A percentile compares a stretch with the other conserved stretches of the same genome.
Conservation (phyloP, 805 yeast genomes). For the Priceomyces fermenticarens region DNA sequence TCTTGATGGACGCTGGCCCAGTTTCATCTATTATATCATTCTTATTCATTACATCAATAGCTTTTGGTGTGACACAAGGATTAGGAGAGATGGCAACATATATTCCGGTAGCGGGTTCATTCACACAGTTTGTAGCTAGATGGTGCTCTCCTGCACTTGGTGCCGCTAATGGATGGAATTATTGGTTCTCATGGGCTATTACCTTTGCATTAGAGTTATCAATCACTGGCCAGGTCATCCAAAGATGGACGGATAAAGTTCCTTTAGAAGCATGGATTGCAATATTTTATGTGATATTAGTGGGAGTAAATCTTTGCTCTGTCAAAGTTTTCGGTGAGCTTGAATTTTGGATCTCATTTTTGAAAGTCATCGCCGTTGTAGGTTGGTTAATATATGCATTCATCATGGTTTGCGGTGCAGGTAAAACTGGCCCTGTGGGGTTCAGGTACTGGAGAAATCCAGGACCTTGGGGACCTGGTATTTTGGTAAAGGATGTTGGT, state of each 20-base stretch:
- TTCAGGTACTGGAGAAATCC: conserved; percentile 81
- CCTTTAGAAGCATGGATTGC: conserved; percentile 73
- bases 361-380: conserved; percentile 64
- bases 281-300: conserved; percentile 58
- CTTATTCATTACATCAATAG: conserved; percentile 62
- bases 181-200: conserved; percentile 77
- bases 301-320: conserved; percentile 58
- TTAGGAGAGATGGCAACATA: conserved; percentile 81
- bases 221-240: conserved; percentile 62
- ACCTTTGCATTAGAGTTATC: conserved; percentile 74
- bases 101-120: conserved; percentile 67
- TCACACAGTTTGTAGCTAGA: conserved; percentile 66
- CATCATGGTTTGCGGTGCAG: conserved; percentile 75
- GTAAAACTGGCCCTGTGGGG: conserved; percentile 66
- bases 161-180: conserved; percentile 68
- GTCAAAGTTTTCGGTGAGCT: conserved; percentile 71
- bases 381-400: conserved; percentile 70
- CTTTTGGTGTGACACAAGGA: conserved; percentile 64
- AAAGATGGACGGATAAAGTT: conserved; percentile 66
- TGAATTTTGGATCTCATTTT: conserved; percentile 70
- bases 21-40: conserved; percentile 65
- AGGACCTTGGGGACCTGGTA: conserved; percentile 72
- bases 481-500: conserved; percentile 42
- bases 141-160: conserved; percentile 72
- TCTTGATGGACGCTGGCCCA: conserved; percentile 62